Conservation (phyloP, 2,329 filamentous ascomycete species). For the Arthrobotrys musiformis region DNA sequence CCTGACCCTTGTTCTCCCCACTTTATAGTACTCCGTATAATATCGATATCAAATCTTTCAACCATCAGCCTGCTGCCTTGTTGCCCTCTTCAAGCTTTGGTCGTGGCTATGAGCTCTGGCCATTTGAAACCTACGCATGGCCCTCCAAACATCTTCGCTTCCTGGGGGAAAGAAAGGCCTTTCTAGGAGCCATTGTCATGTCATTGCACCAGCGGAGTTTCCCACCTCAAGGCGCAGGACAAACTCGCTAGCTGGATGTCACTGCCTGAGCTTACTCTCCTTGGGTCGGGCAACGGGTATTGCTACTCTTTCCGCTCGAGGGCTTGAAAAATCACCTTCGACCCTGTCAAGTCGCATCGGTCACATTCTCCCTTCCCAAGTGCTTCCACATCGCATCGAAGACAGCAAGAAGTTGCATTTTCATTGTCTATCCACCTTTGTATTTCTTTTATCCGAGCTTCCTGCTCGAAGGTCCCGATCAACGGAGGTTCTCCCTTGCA, state of each 20-base stretch:
- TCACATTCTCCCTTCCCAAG: slow-evolving; percentile 17
- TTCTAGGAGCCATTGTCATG: slow-evolving; percentile 7
- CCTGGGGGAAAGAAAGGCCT: background rate
- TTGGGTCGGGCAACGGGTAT: slow-evolving; percentile 1
- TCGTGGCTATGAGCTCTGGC: background rate
- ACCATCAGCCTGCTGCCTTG: slow-evolving; percentile 33
- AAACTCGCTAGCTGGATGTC: slow-evolving; percentile 30
- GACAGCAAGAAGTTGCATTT: slow-evolving; percentile 19
- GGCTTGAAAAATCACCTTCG: slow-evolving; percentile 15
- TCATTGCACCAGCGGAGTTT: slow-evolving; percentile 24
- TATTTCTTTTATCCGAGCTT: slow-evolving; percentile 45
- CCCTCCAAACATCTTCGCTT: slow-evolving; percentile 7
- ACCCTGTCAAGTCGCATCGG: slow-evolving; percentile 8
- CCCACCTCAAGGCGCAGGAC: slow-evolving; percentile 14
- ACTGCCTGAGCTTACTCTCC: slow-evolving; percentile 21
- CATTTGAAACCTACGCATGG: slow-evolving; percentile 14
- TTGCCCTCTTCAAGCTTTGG: slow-evolving; percentile 1
- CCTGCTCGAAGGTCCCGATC: slow-evolving; percentile 34
- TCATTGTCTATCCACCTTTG: slow-evolving; percentile 15
- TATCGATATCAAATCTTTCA: slow-evolving; percentile 35
- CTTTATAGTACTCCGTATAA: slow-evolving; percentile 29
- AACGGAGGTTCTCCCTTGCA: slow-evolving; percentile 52
- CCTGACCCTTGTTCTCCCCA: slow-evolving; percentile 26
- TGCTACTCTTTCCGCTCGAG: slow-evolving; percentile 26
- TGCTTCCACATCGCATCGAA: slow-evolving; percentile 13